A percentile compares a stretch with the other conserved stretches of the same genome.
phyloP scores from a whole-genome alignment of 768 basidiomycete genomes.

The Albatrellus ellisii region DNA sequence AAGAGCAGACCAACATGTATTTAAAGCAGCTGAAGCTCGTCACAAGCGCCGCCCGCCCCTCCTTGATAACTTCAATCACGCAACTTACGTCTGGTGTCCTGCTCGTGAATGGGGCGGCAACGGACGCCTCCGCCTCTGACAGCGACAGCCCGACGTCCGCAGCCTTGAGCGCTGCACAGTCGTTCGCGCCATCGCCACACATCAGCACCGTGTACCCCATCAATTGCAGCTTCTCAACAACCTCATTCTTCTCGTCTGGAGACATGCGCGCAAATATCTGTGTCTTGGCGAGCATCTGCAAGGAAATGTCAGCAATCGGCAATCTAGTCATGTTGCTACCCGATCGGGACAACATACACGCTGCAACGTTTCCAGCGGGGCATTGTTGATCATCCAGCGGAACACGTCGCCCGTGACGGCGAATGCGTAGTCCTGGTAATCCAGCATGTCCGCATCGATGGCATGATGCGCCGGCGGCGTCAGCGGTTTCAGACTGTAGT shows the following conservation, averaged over 20 bases:
- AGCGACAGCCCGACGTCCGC: constrained; percentile 96
- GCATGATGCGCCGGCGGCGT: constrained; percentile 57
- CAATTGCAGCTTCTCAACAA: constrained; percentile 85
- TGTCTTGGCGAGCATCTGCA: constrained; percentile 91
- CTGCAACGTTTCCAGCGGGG: constrained; percentile 86
- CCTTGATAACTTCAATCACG: constrained; percentile 92
- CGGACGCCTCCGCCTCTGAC: constrained; percentile 96
- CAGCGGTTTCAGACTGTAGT: constrained; percentile 76
- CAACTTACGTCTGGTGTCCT: constrained; percentile 91
- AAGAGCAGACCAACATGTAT: constrained; percentile 66
- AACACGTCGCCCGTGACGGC: constrained; percentile 94
- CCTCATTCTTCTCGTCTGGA: constrained; percentile 97
- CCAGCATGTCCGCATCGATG: constrained; percentile 56
- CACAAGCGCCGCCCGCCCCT: constrained; percentile 90
- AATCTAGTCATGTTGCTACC: not conserved
- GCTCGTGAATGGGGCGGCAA: constrained; percentile 95
- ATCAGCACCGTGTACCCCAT: constrained; percentile 95
- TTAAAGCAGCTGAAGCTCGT: constrained; percentile 99
- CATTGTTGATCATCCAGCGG: constrained; percentile 95
- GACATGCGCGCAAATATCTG: constrained; percentile 99
- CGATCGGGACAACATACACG: constrained; percentile 47
- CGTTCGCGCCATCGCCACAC: constrained; percentile 98
- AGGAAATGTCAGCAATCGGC: not conserved
- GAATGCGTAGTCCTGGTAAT: constrained; percentile 80
- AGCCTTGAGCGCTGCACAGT: constrained; percentile 96